These are phyloP conservation scores for Mucor irregularis DNA, from an alignment of 371 early-diverging fungal genomes.

Conservation along the genomic window DNA sequence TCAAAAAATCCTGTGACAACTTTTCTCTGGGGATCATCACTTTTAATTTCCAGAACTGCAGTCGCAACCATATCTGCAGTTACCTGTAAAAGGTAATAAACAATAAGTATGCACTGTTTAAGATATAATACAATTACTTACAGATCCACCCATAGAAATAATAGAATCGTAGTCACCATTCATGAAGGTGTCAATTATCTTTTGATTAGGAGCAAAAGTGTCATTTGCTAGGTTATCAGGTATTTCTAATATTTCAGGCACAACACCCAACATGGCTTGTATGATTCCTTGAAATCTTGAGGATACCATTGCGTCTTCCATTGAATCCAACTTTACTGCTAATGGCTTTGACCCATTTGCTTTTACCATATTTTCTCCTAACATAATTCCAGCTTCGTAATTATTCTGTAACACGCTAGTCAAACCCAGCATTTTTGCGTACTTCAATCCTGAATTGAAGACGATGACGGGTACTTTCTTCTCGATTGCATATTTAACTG, in stretches of 20 bases:
- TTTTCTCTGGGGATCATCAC: constrained; percentile 11
- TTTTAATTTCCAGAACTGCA: constrained; percentile 27
- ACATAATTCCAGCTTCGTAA: constrained; percentile 31
- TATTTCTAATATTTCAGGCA: neutral
- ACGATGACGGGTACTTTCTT: constrained; percentile 45
- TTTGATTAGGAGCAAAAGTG: neutral
- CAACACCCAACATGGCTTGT: neutral
- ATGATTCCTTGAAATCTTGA: constrained; percentile 19
- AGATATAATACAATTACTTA: constrained; percentile 2
- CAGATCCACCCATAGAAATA: constrained; percentile 33
- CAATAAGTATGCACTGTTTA: neutral
- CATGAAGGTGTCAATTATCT: neutral
- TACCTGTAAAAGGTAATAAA: constrained; percentile 2
- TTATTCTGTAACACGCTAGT: constrained; percentile 49
- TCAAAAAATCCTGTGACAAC: constrained; percentile 36
- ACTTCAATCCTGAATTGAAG: constrained; percentile 43
- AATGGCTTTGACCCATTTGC: constrained; percentile 16
- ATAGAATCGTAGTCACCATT: constrained; percentile 25
- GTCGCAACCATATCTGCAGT: constrained; percentile 25
- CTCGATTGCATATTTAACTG: constrained; percentile 33
- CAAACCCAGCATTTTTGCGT: constrained; percentile 34
- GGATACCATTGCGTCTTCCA: constrained; percentile 16
- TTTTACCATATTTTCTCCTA: constrained; percentile 38
- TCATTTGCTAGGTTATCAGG: neutral
- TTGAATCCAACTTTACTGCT: constrained; percentile 8